Conservation (phyloP, 331 rosid genomes). For the Rosa hybrid region DNA sequence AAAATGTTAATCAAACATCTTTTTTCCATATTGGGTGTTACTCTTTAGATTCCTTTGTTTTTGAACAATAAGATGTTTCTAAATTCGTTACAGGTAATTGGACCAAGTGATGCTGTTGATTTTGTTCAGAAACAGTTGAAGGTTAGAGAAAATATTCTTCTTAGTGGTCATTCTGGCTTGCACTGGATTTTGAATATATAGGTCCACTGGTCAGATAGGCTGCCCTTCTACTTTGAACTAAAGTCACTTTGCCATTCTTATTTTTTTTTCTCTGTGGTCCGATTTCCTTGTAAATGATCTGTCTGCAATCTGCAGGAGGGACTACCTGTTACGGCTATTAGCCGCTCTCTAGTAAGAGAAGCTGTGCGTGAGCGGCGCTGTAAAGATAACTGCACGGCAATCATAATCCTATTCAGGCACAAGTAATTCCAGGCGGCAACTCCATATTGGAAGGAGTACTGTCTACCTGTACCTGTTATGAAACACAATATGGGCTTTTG, state of each 20-base stretch:
- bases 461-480: not conserved
- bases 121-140: conserved; percentile 79
- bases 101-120: conserved; percentile 91
- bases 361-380: conserved; percentile 87
- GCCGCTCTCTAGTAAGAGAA: conserved; percentile 80
- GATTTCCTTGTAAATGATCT: not conserved
- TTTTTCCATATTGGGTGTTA: conserved; percentile 10
- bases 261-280: not conserved
- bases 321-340: conserved; percentile 53
- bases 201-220: not conserved
- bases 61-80: conserved; percentile 4
- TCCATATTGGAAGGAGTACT: not conserved
- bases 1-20: not conserved
- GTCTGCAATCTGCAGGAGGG: conserved; percentile 58
- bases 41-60: conserved; percentile 17
- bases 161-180: not conserved
- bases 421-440: conserved; percentile 20
- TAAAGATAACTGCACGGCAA: conserved; percentile 91
- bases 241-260: not conserved
- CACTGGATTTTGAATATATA: not conserved
- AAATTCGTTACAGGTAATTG: conserved; percentile 67
- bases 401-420: conserved; percentile 62
- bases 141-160: conserved; percentile 43
- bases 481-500: not conserved
- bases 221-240: not conserved